Evolutionary conservation across 179 eudicot species (phyloP), one percentile per base, ranked within the genome.

Genomic region (Spergularia azorica): DNA sequence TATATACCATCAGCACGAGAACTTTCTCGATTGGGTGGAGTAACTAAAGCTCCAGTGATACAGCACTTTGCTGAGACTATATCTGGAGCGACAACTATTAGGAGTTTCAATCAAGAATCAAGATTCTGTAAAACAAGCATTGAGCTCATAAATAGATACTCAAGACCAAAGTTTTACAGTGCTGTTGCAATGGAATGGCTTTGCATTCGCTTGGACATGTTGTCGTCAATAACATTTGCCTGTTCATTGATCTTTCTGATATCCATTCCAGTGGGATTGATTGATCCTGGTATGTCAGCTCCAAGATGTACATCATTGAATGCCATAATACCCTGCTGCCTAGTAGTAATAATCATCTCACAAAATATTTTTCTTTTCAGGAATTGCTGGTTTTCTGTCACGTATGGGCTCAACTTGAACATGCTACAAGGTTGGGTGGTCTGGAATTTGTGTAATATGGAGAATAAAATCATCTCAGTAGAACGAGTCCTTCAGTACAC

Each of bases 31-130:
- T 63, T 92, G 66, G 78, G 71, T 65, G 92, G 94, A 70, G 89
- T 89, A 48, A 81, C 85, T 77, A 84, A 90, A 89, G 97, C 92
- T 76, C 97, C 92, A 17, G 87, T 90, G 2, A 90, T 92, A 81
- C 94, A 92, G 51, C 92, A 87, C 78, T 90, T 92, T 80, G 86
- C 97, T n/a, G 92, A 90, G 82, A 90, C 94, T 4, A 79, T 92
- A 43, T 88, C 97, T 13, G 94, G 94, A 43, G 81, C 89, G 73
- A 84, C 85, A 51, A 90, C 92, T 9, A 92, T 90, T 51, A 86
- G 97, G 79, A 86, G 97, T 74, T 92, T 90, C 54, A 85, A 86
- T 52, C 94, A 92, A 78, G 89, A 89, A 76, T 62, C 79, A 9
- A 84, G 92, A 79, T 92, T 90, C 69, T 81, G 75, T 39, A 13